These are phyloP conservation scores for Halteria grandinella DNA, from an alignment of 73 alveolate species.

Conservation along the genomic window DNA sequence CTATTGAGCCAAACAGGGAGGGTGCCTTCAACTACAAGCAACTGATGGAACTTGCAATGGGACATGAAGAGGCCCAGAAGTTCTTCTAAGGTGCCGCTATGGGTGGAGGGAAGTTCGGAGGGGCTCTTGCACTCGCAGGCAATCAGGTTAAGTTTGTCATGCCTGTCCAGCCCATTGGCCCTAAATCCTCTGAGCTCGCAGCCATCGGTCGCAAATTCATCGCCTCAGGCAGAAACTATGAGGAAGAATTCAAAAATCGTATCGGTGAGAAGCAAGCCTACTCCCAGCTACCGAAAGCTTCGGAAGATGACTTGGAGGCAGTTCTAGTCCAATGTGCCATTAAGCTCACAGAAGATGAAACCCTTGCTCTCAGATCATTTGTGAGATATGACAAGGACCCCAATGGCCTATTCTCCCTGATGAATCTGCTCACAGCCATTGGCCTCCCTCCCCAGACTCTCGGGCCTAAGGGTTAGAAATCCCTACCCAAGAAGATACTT, in stretches of 20 bases:
- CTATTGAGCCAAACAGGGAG: background rate
- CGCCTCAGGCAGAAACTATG: background rate
- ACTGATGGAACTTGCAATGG: conserved; percentile 8
- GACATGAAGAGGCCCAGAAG: background rate
- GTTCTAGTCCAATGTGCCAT: background rate
- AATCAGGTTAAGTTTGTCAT: background rate
- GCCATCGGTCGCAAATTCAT: conserved; percentile 19
- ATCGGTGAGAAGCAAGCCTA: background rate
- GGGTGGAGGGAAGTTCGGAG: background rate
- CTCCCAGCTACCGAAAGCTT: background rate
- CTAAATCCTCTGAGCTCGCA: background rate
- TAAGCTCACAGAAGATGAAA: conserved; percentile 10
- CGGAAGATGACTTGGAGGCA: background rate
- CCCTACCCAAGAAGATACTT: conserved; percentile 14
- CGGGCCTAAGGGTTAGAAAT: conserved; percentile 18
- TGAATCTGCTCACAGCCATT: conserved; percentile 23
- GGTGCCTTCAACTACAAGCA: conserved; percentile 24
- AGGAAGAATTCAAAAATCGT: conserved; percentile 13
- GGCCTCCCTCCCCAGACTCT: conserved; percentile 44
- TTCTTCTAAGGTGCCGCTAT: conserved; percentile 9
- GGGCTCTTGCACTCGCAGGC: background rate
- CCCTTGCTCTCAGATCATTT: conserved; percentile 1
- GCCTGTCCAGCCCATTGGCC: conserved; percentile 34
- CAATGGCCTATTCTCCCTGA: background rate
- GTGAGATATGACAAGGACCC: background rate